phyloP scores from a whole-genome alignment of 495 filamentous ascomycete species.

The Pyrenula massariospora region DNA sequence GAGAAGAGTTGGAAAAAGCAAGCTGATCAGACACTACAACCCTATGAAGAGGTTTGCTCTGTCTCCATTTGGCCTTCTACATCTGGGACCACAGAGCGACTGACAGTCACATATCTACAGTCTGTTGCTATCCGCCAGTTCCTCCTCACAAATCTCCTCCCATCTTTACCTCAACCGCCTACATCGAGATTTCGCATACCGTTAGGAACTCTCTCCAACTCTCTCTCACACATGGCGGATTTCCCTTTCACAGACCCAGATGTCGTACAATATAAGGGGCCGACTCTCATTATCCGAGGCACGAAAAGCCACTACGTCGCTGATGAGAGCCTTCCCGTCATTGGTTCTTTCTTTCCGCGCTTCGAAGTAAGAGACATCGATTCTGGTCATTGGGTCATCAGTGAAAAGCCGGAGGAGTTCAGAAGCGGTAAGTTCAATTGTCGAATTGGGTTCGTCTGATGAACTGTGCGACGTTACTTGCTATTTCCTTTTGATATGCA shows the following conservation, averaged over 20 bases:
- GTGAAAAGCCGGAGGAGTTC: slow-evolving; percentile 83
- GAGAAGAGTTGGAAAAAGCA: slow-evolving; percentile 54
- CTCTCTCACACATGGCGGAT: slow-evolving; percentile 56
- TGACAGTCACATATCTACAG: slow-evolving; percentile 14
- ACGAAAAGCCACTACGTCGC: slow-evolving; percentile 75
- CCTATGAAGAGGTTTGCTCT: slow-evolving; percentile 55
- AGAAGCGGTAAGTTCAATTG: slow-evolving; percentile 48
- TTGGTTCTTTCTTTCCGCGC: slow-evolving; percentile 80
- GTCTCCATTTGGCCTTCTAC: neutral
- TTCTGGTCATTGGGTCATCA: slow-evolving; percentile 88
- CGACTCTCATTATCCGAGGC: slow-evolving; percentile 73
- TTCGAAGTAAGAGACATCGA: slow-evolving; percentile 75
- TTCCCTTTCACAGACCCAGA: slow-evolving; percentile 70
- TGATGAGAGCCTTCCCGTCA: slow-evolving; percentile 75
- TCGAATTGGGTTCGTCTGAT: neutral
- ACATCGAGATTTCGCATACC: slow-evolving; percentile 49
- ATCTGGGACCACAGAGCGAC: neutral
- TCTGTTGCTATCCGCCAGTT: slow-evolving; percentile 76
- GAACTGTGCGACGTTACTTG: neutral
- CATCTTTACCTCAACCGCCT: slow-evolving; percentile 24
- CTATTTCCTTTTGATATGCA: neutral
- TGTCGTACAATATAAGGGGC: slow-evolving; percentile 54
- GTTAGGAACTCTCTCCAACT: slow-evolving; percentile 39
- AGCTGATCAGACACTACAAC: slow-evolving; percentile 65
- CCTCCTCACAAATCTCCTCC: slow-evolving; percentile 76